Conservation (phyloP, 2,329 filamentous ascomycete genomes). For the Talaromyces piceae region DNA sequence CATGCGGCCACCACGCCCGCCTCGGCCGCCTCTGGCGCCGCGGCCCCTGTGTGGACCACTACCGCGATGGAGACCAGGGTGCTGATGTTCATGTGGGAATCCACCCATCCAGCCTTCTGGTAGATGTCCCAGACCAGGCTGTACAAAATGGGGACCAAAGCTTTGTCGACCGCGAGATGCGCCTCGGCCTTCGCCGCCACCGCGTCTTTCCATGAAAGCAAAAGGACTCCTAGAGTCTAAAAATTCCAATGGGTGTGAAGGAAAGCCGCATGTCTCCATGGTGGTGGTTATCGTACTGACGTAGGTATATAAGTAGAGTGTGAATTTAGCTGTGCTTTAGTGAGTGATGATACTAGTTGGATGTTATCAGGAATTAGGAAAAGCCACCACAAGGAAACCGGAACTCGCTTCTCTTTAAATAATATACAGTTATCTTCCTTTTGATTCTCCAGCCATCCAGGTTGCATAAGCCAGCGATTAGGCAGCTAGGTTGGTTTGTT, state of each 20-base stretch:
- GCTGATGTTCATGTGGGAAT: background rate
- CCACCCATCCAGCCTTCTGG: background rate
- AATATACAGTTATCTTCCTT: background rate
- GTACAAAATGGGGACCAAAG: background rate
- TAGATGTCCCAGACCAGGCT: background rate
- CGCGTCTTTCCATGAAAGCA: background rate
- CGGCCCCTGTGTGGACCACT: slow-evolving; percentile 15
- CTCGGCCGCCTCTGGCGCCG: slow-evolving; percentile 12
- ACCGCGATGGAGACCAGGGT: background rate
- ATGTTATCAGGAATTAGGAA: background rate
- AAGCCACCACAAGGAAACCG: background rate
- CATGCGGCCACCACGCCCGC: slow-evolving; percentile 12
- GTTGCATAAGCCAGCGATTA: background rate
- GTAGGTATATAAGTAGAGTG: background rate
- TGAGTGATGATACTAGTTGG: background rate
- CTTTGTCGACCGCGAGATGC: background rate
- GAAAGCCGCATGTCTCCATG: background rate
- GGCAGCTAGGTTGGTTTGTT: background rate
- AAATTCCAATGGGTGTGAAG: slow-evolving; percentile 1
- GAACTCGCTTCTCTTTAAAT: background rate
- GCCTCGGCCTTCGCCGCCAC: background rate
- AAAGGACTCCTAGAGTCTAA: background rate
- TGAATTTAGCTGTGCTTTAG: background rate
- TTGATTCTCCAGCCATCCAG: background rate
- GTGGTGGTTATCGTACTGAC: background rate